Percentiles rank a stretch among this genome's conserved stretches.
Evolutionary conservation across 495 filamentous ascomycete genomes (phyloP).

Genomic region (Clohesyomyces aquaticus): DNA sequence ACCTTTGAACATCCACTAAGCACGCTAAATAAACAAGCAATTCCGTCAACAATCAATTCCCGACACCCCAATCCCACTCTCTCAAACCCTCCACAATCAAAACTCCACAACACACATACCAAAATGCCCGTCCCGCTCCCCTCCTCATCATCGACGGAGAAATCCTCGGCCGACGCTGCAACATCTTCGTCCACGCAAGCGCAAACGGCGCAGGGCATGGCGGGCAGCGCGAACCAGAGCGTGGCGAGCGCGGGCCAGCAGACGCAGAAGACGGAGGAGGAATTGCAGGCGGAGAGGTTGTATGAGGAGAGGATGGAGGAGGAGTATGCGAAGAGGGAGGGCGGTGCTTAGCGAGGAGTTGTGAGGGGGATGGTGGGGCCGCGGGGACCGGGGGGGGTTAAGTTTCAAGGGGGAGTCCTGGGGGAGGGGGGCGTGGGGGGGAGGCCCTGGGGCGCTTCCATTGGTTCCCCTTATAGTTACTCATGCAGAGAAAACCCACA

Average conservation of each 20-base stretch:
- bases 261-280: conserved; percentile 36
- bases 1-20: too few species aligned
- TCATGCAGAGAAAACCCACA: too few species aligned
- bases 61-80: too few species aligned
- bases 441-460: too few species aligned
- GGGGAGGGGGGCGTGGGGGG: too few species aligned
- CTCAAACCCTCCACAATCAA: not conserved
- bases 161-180: conserved; percentile 3
- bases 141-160: conserved; percentile 4
- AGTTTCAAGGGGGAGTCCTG: not conserved
- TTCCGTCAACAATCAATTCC: too few species aligned
- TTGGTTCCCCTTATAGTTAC: too few species aligned
- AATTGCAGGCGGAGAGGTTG: conserved; percentile 38
- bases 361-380: not conserved
- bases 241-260: conserved; percentile 4
- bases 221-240: conserved; percentile 16
- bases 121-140: conserved; percentile 30
- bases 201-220: conserved; percentile 15
- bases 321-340: conserved; percentile 44
- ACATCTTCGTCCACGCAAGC: conserved; percentile 20
- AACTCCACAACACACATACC: not conserved
- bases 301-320: conserved; percentile 45
- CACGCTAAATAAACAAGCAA: too few species aligned
- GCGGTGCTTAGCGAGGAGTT: conserved; percentile 33
- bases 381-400: not conserved